These are phyloP conservation scores for Aspergillus uvarum DNA, from an alignment of 2,329 filamentous ascomycete genomes.

Conservation along the genomic window DNA sequence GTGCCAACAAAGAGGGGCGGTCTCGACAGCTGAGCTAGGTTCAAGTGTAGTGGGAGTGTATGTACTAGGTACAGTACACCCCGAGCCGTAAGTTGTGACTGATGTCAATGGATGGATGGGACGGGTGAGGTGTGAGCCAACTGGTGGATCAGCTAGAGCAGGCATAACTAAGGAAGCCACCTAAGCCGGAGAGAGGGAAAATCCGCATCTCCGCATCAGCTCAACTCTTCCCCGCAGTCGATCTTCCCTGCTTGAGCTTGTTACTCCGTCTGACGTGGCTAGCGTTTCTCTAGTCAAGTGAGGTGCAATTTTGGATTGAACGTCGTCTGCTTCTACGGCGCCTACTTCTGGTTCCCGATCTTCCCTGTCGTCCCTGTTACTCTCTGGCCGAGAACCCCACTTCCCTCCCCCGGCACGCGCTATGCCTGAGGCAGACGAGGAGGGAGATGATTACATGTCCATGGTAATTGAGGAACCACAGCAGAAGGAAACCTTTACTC, in stretches of 20 bases:
- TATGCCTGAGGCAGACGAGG: constrained; percentile 41
- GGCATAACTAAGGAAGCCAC: no score
- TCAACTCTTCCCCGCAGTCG: neutral
- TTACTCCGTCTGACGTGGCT: neutral
- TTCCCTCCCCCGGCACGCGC: constrained; percentile 10
- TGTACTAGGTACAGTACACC: no score
- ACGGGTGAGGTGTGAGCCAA: no score
- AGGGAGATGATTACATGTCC: constrained; percentile 93
- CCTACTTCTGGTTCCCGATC: neutral
- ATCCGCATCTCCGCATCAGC: constrained; percentile 2
- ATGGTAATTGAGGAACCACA: constrained; percentile 78
- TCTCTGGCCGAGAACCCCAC: neutral
- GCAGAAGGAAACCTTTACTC: constrained; percentile 62
- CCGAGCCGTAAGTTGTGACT: no score
- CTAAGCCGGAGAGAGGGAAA: neutral
- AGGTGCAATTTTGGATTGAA: neutral
- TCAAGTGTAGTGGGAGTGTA: no score
- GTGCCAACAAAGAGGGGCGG: neutral
- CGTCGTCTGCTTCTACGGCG: neutral
- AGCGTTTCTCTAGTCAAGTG: neutral
- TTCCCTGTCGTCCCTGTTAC: constrained; percentile 1
- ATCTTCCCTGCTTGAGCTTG: neutral
- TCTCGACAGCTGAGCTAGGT: neutral
- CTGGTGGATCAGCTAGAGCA: no score
- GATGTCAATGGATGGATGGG: no score